A percentile compares a stretch with the other conserved stretches of the same genome.
These are phyloP conservation scores for Alternaria angustiovoidea DNA, from an alignment of 2,329 filamentous ascomycete species.

Conservation along the genomic window DNA sequence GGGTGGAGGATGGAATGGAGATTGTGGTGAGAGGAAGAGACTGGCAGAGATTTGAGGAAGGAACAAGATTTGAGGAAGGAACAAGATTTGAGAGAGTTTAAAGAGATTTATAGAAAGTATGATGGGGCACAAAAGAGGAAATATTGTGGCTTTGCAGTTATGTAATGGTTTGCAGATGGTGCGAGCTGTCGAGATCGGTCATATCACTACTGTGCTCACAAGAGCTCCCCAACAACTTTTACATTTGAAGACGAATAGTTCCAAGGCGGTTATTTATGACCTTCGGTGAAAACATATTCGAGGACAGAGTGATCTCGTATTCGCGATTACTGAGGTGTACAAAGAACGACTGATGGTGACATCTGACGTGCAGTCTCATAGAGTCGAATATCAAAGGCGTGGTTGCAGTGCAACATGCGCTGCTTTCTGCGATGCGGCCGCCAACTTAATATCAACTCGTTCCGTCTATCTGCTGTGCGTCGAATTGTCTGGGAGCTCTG, in stretches of 20 bases:
- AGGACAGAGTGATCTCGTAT: not conserved
- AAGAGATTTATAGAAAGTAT: not conserved
- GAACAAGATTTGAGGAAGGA: no score
- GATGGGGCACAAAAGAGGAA: not conserved
- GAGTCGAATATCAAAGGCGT: not conserved
- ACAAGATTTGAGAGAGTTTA: not conserved
- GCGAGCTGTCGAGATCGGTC: not conserved
- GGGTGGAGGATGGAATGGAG: constrained; percentile 10
- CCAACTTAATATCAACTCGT: not conserved
- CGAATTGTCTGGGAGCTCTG: not conserved
- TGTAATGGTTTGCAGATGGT: no score
- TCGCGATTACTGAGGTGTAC: not conserved
- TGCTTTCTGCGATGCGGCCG: no score
- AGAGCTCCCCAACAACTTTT: not conserved
- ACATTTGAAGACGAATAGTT: not conserved
- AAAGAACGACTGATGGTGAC: not conserved
- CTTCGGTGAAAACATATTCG: not conserved
- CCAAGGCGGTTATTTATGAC: not conserved
- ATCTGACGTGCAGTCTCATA: not conserved
- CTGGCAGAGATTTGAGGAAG: not conserved
- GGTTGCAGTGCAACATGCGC: not conserved
- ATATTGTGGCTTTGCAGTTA: not conserved
- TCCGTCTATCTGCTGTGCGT: not conserved
- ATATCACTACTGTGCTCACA: no score
- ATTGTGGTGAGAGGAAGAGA: not conserved